A percentile compares a stretch with the other conserved stretches of the same genome.
Conservation (phyloP, 768 basidiomycete species). For the Russula lepida region DNA sequence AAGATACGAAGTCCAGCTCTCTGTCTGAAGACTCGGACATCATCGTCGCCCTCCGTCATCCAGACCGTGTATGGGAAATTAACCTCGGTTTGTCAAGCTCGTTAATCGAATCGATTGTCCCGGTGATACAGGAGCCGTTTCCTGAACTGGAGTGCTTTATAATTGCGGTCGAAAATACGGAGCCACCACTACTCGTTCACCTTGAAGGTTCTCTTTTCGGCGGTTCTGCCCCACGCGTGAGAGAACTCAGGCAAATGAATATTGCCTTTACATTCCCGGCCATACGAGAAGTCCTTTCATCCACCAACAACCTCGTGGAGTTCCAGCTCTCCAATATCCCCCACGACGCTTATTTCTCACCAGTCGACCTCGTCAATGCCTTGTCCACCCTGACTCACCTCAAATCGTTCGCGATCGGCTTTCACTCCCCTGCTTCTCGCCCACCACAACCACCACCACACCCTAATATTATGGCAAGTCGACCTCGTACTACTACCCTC, state of each 20-base stretch:
- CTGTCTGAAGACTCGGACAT: neutral
- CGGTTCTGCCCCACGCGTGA: neutral
- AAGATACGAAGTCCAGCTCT: neutral
- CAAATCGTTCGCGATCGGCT: neutral
- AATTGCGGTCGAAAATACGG: conserved; percentile 27
- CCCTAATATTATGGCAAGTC: neutral
- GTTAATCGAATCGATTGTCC: conserved; percentile 19
- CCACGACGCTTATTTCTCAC: neutral
- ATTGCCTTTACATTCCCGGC: neutral
- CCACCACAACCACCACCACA: too few species aligned
- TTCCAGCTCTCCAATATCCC: neutral
- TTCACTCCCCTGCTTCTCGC: neutral
- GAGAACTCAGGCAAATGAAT: neutral
- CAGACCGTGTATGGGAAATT: neutral
- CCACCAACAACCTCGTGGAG: neutral
- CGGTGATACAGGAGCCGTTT: conserved; percentile 25
- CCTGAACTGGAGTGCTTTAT: conserved; percentile 6
- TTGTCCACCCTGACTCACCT: neutral
- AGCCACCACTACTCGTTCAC: conserved; percentile 23
- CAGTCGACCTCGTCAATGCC: neutral
- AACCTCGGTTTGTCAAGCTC: neutral
- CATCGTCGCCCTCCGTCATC: neutral
- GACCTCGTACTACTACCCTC: neutral
- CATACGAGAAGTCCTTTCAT: neutral
- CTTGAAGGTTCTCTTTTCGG: neutral